Evolutionary conservation across 306 rosid species (phyloP).

Genomic region (Quercus engelmannii): DNA sequence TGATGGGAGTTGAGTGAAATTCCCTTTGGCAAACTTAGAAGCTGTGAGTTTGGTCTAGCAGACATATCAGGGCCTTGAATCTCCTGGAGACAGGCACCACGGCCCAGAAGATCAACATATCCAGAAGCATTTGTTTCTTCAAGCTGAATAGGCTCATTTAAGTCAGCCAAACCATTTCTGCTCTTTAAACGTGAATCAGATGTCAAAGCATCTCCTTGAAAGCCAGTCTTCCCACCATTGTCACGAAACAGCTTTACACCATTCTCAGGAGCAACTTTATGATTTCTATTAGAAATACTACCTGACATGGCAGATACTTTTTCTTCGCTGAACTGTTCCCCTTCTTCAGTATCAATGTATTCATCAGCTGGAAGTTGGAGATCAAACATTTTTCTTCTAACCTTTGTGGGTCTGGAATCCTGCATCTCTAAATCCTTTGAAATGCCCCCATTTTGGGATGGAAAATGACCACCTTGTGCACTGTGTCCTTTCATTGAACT

Average conservation of each 20-base stretch:
- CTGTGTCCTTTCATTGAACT: constrained; percentile 50
- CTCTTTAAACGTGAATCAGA: constrained; percentile 40
- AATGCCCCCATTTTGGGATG: constrained; percentile 55
- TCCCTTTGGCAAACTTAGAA: constrained; percentile 49
- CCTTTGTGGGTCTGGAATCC: constrained; percentile 76
- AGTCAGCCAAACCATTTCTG: constrained; percentile 67
- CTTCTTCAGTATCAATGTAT: constrained; percentile 76
- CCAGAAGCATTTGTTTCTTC: constrained; percentile 66
- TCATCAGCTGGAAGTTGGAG: constrained; percentile 91
- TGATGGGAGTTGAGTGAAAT: constrained; percentile 35
- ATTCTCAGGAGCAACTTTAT: constrained; percentile 36
- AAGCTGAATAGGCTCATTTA: constrained; percentile 72
- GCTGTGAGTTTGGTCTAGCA: constrained; percentile 37
- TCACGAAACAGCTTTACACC: constrained; percentile 35
- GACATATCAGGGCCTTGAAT: constrained; percentile 41
- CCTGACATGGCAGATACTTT: constrained; percentile 40
- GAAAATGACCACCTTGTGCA: constrained; percentile 39
- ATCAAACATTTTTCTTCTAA: constrained; percentile 74
- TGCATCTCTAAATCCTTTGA: constrained; percentile 64
- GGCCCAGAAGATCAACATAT: constrained; percentile 27
- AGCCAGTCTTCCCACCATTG: constrained; percentile 36
- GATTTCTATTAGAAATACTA: constrained; percentile 37
- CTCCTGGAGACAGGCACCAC: constrained; percentile 35
- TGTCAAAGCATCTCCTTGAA: constrained; percentile 44
- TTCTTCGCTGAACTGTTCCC: constrained; percentile 65